Percentiles rank a stretch among this genome's conserved stretches.
These are phyloP conservation scores for Penicillium sp. DNA, from an alignment of 2,329 filamentous ascomycete species.

Conservation along the genomic window DNA sequence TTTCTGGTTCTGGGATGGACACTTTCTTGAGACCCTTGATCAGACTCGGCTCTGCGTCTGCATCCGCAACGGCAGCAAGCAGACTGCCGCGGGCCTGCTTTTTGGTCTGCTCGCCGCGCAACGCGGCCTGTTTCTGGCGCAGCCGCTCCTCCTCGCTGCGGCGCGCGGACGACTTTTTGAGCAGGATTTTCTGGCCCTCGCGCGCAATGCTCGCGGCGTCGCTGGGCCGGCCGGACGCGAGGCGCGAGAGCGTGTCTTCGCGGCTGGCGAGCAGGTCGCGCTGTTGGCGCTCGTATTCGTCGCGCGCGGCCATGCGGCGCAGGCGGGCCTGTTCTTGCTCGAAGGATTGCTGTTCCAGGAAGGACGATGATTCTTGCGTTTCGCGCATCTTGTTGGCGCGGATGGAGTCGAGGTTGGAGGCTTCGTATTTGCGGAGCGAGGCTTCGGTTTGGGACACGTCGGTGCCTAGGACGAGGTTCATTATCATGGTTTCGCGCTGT, in stretches of 20 bases:
- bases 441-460: constrained; percentile 62
- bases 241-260: constrained; percentile 65
- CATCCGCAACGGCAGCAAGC: constrained; percentile 22
- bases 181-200: constrained; percentile 56
- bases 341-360: constrained; percentile 47
- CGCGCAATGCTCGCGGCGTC: constrained; percentile 55
- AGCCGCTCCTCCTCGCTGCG: constrained; percentile 53
- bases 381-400: constrained; percentile 47
- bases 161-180: constrained; percentile 66
- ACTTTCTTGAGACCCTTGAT: constrained; percentile 77
- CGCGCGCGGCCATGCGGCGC: constrained; percentile 58
- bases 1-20: constrained; percentile 59
- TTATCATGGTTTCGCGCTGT: constrained; percentile 82
- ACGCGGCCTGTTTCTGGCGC: constrained; percentile 42
- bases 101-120: constrained; percentile 32
- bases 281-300: constrained; percentile 69
- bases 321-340: constrained; percentile 65
- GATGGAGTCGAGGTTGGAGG: constrained; percentile 62
- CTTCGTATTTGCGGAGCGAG: constrained; percentile 65
- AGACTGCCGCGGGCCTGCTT: constrained; percentile 10
- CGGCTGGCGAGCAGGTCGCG: constrained; percentile 59
- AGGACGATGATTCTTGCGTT: constrained; percentile 44
- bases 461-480: constrained; percentile 73
- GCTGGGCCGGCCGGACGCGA: constrained; percentile 59
- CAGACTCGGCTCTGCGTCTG: constrained; percentile 37